Conservation (phyloP, 495 filamentous ascomycete genomes). For the Thozetella sp. region DNA sequence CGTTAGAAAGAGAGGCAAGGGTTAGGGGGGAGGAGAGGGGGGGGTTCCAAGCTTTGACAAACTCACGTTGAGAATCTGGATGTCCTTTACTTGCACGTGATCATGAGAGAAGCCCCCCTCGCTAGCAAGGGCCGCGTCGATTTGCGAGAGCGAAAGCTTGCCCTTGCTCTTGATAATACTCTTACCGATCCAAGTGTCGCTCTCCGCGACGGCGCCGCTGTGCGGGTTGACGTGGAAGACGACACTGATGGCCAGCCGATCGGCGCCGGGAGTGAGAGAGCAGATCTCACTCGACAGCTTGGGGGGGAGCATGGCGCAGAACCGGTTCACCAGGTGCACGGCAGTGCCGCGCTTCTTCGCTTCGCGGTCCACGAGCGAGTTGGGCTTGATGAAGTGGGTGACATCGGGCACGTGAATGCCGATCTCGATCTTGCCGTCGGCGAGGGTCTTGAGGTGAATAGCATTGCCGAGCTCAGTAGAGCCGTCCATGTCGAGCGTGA, state of each 20-base stretch:
- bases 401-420: conserved; percentile 96
- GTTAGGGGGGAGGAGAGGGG: neutral
- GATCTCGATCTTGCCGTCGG: conserved; percentile 86
- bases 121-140: conserved; percentile 75
- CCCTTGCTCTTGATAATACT: conserved; percentile 87
- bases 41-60: too few species aligned
- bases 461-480: conserved; percentile 87
- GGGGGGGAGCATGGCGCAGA: conserved; percentile 87
- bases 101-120: conserved; percentile 58
- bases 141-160: conserved; percentile 80
- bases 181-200: conserved; percentile 93
- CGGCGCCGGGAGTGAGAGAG: conserved; percentile 81
- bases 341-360: conserved; percentile 97
- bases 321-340: conserved; percentile 88
- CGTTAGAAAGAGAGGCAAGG: too few species aligned
- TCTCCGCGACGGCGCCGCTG: conserved; percentile 75
- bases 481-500: conserved; percentile 87
- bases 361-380: conserved; percentile 95
- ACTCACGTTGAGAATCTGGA: conserved; percentile 76
- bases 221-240: conserved; percentile 84
- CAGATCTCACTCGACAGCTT: conserved; percentile 85
- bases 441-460: conserved; percentile 81
- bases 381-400: conserved; percentile 94
- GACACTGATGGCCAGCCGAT: conserved; percentile 88
- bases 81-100: conserved; percentile 65